Percentiles rank a stretch among this genome's conserved stretches.
Conservation (phyloP, 805 yeast species). For the Teunomyces cretensis region DNA sequence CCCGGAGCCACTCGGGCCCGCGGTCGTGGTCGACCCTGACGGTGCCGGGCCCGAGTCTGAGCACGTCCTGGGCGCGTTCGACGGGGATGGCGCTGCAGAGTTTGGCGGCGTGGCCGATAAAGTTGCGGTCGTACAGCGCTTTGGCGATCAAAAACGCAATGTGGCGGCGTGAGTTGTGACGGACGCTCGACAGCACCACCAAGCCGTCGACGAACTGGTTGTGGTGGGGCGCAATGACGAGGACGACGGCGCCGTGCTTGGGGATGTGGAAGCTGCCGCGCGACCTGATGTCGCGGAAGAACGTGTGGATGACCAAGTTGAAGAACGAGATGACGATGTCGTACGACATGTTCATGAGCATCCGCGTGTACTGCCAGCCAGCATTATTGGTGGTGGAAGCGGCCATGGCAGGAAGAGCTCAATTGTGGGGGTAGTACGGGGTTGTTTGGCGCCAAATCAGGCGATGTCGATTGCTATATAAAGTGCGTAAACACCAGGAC, state of each 20-base stretch:
- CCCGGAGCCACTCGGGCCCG: slow-evolving; percentile 19
- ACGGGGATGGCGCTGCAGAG: slow-evolving; percentile 41
- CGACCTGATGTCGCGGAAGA: slow-evolving; percentile 39
- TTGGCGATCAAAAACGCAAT: slow-evolving; percentile 40
- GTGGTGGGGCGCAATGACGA: slow-evolving; percentile 45
- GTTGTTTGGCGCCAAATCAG: too few relatives aligned
- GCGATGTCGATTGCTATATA: too few relatives aligned
- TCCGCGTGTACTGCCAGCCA: neutral
- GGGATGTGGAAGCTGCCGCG: slow-evolving; percentile 42
- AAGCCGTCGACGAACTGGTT: slow-evolving; percentile 43
- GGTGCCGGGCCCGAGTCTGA: slow-evolving; percentile 28
- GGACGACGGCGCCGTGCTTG: slow-evolving; percentile 34
- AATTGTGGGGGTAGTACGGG: neutral
- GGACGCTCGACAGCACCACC: slow-evolving; percentile 37
- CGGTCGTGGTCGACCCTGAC: slow-evolving; percentile 21
- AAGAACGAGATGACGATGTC: slow-evolving; percentile 35
- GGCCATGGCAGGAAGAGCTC: too few relatives aligned
- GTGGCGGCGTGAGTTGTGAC: slow-evolving; percentile 27
- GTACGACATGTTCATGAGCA: slow-evolving; percentile 13
- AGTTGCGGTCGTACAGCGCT: slow-evolving; percentile 29
- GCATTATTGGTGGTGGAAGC: too few relatives aligned
- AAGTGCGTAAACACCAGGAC: too few relatives aligned
- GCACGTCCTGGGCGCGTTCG: slow-evolving; percentile 41
- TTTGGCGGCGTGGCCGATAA: slow-evolving; percentile 33
- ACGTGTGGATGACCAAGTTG: slow-evolving; percentile 35